Conservation (phyloP, 2,329 filamentous ascomycete genomes). For the Sporothrix mexicana region DNA sequence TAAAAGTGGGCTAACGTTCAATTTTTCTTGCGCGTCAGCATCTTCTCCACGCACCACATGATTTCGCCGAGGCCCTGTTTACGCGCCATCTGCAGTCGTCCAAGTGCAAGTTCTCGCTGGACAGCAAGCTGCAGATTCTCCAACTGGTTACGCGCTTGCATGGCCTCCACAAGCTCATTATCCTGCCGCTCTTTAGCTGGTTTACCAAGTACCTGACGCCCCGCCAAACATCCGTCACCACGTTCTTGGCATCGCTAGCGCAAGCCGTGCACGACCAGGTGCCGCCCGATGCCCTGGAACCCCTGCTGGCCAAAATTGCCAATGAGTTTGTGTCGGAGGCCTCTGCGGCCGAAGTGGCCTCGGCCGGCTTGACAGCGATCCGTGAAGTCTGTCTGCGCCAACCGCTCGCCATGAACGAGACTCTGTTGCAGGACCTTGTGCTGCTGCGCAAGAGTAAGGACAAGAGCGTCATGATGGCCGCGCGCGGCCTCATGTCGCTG, state of each 20-base stretch:
- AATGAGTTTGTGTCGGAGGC: slow-evolving; percentile 99
- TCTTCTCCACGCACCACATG: slow-evolving; percentile 90
- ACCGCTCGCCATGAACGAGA: slow-evolving; percentile 94
- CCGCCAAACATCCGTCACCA: slow-evolving; percentile 86
- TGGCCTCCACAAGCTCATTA: slow-evolving; percentile 87
- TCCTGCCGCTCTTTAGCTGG: slow-evolving; percentile 93
- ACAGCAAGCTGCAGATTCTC: slow-evolving; percentile 76
- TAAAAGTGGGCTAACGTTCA: slow-evolving; percentile 24
- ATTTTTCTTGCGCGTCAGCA: slow-evolving; percentile 53
- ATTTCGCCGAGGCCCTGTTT: slow-evolving; percentile 89
- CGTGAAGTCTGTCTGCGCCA: slow-evolving; percentile 92
- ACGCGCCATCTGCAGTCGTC: slow-evolving; percentile 87
- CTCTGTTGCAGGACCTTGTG: slow-evolving; percentile 91
- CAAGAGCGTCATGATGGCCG: slow-evolving; percentile 99
- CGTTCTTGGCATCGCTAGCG: slow-evolving; percentile 88
- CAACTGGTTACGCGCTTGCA: slow-evolving; percentile 91
- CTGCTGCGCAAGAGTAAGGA: slow-evolving; percentile 98
- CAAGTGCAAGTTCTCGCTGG: slow-evolving; percentile 82
- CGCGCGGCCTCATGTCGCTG: slow-evolving; percentile 85
- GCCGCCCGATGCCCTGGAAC: slow-evolving; percentile 89
- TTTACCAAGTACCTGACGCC: slow-evolving; percentile 89
- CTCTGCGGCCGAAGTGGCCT: slow-evolving; percentile 85
- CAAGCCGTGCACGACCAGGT: slow-evolving; percentile 91
- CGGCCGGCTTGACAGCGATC: slow-evolving; percentile 88
- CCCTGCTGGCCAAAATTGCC: slow-evolving; percentile 90